Conservation (phyloP, 352 stramenopile species). For the Phytophthora citricola region DNA sequence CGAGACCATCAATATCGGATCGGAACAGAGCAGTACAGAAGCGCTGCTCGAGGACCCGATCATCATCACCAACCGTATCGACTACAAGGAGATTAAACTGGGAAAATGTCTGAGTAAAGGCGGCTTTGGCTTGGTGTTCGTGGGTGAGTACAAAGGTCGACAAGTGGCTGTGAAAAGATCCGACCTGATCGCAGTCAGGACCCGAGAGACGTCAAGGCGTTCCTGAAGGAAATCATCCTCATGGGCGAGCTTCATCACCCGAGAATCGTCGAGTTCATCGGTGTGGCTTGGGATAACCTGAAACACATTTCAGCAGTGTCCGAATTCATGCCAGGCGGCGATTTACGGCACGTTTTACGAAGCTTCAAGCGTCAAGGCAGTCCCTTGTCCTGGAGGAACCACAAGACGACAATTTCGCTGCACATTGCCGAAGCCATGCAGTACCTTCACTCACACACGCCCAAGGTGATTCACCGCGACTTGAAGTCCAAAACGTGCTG, state of each 20-base stretch:
- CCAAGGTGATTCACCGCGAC: conserved; percentile 52
- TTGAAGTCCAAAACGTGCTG: conserved; percentile 53
- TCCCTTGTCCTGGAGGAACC: conserved; percentile 38
- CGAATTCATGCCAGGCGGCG: conserved; percentile 59
- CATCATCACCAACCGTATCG: conserved; percentile 51
- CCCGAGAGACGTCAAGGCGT: conserved; percentile 41
- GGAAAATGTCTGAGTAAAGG: conserved; percentile 46
- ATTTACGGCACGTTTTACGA: conserved; percentile 50
- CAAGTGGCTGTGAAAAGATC: conserved; percentile 58
- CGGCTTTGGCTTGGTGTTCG: conserved; percentile 56
- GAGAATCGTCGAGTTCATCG: conserved; percentile 52
- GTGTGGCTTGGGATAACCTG: conserved; percentile 49
- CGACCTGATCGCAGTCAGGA: conserved; percentile 39
- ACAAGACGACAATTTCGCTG: conserved; percentile 51
- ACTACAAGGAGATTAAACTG: conserved; percentile 50
- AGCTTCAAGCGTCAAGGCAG: conserved; percentile 40
- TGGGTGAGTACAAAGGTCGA: conserved; percentile 39
- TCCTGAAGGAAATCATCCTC: conserved; percentile 51
- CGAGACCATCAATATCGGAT: conserved; percentile 37
- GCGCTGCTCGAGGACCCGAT: conserved; percentile 49
- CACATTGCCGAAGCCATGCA: conserved; percentile 53
- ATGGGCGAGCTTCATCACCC: conserved; percentile 50
- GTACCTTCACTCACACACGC: conserved; percentile 55
- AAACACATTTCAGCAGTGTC: conserved; percentile 49
- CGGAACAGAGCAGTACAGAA: conserved; percentile 28